A percentile compares a stretch with the other conserved stretches of the same genome.
phyloP scores from a whole-genome alignment of 441 rosid species.

The Corymbia calophylla region DNA sequence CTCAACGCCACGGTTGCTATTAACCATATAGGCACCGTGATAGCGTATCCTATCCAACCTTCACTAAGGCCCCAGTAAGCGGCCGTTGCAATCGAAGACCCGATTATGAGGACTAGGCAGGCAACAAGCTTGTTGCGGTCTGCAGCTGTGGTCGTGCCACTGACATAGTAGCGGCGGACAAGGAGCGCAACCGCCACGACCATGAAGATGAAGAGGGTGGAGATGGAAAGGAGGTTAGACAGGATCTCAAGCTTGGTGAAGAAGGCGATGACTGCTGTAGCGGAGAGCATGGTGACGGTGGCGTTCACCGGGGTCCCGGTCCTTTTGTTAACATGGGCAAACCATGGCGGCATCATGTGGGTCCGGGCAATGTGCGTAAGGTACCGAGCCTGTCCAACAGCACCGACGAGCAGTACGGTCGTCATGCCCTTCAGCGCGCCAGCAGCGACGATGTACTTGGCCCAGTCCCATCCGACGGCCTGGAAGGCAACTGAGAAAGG shows the following conservation, averaged over 20 bases:
- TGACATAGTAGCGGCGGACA: slow-evolving; percentile 57
- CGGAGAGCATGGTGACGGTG: slow-evolving; percentile 41
- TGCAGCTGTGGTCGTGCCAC: slow-evolving; percentile 28
- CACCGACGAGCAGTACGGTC: slow-evolving; percentile 47
- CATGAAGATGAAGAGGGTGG: slow-evolving; percentile 61
- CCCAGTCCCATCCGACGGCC: slow-evolving; percentile 64
- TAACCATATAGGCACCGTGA: slow-evolving; percentile 52
- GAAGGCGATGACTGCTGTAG: slow-evolving; percentile 50
- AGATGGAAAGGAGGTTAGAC: slow-evolving; percentile 58
- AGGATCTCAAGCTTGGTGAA: slow-evolving; percentile 66
- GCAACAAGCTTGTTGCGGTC: slow-evolving; percentile 36
- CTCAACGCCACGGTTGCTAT: slow-evolving; percentile 36
- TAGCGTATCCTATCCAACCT: slow-evolving; percentile 46
- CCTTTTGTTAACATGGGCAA: slow-evolving; percentile 40
- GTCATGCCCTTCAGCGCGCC: slow-evolving; percentile 89
- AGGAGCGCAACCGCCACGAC: slow-evolving; percentile 57
- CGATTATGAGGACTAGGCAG: slow-evolving; percentile 32
- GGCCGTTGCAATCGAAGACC: slow-evolving; percentile 40
- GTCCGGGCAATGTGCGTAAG: slow-evolving; percentile 72
- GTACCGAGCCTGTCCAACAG: slow-evolving; percentile 63
- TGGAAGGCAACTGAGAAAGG: slow-evolving; percentile 69
- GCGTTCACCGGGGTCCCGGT: slow-evolving; percentile 74
- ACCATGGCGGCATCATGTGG: slow-evolving; percentile 72
- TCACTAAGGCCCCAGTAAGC: slow-evolving; percentile 33
- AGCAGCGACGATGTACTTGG: slow-evolving; percentile 53